Conservation (phyloP, 139 green algal genomes). For the Chlorella sp. region DNA sequence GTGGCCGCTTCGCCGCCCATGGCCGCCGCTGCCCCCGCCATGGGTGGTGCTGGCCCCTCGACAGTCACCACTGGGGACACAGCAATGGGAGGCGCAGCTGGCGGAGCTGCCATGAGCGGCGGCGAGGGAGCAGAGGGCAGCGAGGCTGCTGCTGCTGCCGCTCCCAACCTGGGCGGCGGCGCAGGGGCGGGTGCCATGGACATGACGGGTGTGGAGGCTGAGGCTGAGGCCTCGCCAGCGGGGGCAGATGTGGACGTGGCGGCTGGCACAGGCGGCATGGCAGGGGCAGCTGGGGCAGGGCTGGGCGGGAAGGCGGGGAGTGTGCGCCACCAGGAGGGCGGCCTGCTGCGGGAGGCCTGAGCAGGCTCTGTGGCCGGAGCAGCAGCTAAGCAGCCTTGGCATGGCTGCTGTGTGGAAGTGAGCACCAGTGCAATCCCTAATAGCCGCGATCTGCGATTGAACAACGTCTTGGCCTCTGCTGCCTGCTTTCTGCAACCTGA, state of each 20-base stretch:
- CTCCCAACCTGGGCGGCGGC: too few relatives aligned
- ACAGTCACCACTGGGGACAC: neutral
- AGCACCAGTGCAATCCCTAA: neutral
- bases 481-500: too few relatives aligned
- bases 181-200: neutral
- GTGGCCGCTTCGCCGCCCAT: neutral
- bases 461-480: too few relatives aligned
- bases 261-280: neutral
- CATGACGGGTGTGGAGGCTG: neutral
- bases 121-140: too few relatives aligned
- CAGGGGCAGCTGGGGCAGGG: neutral
- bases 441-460: too few relatives aligned
- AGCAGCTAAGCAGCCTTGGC: neutral
- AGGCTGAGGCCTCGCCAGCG: neutral
- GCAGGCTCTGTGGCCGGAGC: neutral
- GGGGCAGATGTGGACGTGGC: neutral
- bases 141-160: too few relatives aligned
- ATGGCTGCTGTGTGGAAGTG: neutral
- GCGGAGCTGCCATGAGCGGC: too few relatives aligned
- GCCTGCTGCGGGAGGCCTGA: neutral
- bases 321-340: neutral
- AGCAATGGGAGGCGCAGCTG: too few relatives aligned
- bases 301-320: too few relatives aligned
- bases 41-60: neutral
- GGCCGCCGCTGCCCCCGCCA: neutral